A percentile compares a stretch with the other conserved stretches of the same genome.
These are phyloP conservation scores for Blastocystis sp. DNA, from an alignment of 352 stramenopile genomes.

Conservation along the genomic window DNA sequence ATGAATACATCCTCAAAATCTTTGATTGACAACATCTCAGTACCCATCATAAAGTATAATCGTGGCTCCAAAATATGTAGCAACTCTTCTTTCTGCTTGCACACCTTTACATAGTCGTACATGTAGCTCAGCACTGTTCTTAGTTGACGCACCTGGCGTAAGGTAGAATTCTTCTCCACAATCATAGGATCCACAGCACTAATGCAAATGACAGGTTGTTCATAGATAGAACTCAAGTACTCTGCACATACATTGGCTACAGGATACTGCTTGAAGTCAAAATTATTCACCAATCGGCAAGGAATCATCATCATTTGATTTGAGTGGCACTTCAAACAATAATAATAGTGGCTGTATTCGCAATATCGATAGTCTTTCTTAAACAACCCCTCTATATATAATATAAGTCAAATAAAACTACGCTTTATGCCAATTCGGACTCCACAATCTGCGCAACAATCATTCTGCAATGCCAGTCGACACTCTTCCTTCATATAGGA, in stretches of 20 bases:
- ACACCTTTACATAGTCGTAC: constrained; percentile 49
- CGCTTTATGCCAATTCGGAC: constrained; percentile 22
- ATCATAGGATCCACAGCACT: background rate
- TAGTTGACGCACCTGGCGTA: background rate
- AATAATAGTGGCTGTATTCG: constrained; percentile 55
- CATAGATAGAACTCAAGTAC: background rate
- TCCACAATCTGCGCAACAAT: constrained; percentile 50
- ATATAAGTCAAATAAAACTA: background rate
- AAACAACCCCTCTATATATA: background rate
- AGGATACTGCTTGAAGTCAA: constrained; percentile 52
- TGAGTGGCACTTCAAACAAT: constrained; percentile 52
- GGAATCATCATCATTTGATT: constrained; percentile 6
- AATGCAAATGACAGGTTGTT: constrained; percentile 49
- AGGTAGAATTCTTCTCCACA: background rate
- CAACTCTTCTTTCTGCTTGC: constrained; percentile 35
- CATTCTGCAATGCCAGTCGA: constrained; percentile 54
- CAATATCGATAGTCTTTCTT: constrained; percentile 61
- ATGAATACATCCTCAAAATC: background rate
- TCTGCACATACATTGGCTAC: constrained; percentile 33
- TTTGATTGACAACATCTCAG: constrained; percentile 48
- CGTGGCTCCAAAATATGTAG: background rate
- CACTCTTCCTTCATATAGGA: constrained; percentile 37
- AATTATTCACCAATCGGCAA: background rate
- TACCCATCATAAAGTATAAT: constrained; percentile 48
- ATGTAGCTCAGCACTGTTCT: constrained; percentile 1